Evolutionary conservation across 192 early-diverging fungal genomes (phyloP).

Genomic region (Pilaira anomala): DNA sequence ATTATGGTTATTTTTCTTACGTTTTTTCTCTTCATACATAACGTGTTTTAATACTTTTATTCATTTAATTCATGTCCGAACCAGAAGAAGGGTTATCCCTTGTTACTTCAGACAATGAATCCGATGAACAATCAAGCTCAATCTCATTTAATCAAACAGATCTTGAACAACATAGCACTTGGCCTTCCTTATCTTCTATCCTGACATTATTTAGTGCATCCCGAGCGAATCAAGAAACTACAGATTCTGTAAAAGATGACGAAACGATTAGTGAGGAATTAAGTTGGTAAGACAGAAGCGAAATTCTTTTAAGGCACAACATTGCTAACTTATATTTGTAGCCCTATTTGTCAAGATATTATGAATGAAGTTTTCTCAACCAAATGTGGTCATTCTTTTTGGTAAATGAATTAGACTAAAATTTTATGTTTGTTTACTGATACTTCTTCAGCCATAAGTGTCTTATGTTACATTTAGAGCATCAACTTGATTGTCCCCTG

Average conservation of each 20-base stretch:
- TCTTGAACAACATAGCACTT: background rate
- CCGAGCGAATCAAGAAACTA: background rate
- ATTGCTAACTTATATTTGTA: constrained; percentile 8
- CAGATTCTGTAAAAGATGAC: background rate
- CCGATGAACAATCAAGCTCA: background rate
- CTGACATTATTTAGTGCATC: constrained; percentile 2
- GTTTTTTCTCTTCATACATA: no score
- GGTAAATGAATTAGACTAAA: constrained; percentile 41
- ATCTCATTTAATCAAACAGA: background rate
- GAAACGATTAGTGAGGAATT: constrained; percentile 7
- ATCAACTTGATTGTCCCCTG: constrained; percentile 63
- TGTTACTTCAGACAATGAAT: background rate
- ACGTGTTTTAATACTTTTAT: no score
- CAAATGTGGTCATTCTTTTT: constrained; percentile 85
- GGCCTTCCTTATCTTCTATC: background rate
- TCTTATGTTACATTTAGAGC: constrained; percentile 64
- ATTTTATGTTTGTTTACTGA: background rate
- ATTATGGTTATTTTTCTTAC: no score
- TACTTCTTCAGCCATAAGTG: constrained; percentile 57
- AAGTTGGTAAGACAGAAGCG: background rate
- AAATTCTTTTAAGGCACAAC: background rate
- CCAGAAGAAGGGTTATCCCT: background rate
- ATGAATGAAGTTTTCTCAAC: constrained; percentile 76
- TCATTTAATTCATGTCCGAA: background rate
- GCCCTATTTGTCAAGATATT: constrained; percentile 73